Conservation (phyloP, 2,329 filamentous ascomycete species). For the Xylariales sp. region DNA sequence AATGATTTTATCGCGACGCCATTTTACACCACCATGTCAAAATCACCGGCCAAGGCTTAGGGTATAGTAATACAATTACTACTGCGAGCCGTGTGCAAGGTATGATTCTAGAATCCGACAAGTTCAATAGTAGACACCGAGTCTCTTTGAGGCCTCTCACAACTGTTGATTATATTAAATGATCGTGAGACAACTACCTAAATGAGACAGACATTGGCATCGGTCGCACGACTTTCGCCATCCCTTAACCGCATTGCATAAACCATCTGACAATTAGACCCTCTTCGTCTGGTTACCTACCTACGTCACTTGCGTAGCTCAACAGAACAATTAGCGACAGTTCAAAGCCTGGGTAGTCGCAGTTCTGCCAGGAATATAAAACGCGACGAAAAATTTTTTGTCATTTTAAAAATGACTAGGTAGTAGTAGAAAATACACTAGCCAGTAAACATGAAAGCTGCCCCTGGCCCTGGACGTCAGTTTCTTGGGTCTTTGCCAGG, state of each 20-base stretch:
- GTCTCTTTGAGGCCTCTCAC: not conserved
- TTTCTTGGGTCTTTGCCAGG: not conserved
- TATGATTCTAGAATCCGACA: not conserved
- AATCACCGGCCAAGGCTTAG: not conserved
- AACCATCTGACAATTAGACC: not conserved
- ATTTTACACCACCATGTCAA: constrained; percentile 1
- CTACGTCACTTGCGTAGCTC: not conserved
- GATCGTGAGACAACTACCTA: not conserved
- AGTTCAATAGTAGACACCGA: not conserved
- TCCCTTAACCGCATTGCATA: not conserved
- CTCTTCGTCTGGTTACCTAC: not conserved
- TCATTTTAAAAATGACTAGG: not conserved
- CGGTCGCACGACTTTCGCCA: not conserved
- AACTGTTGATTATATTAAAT: not conserved
- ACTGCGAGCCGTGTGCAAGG: not conserved
- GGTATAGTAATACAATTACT: not conserved
- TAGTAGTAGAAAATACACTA: too few species aligned
- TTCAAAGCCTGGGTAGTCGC: not conserved
- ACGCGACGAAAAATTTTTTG: not conserved
- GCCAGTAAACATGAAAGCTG: too few species aligned
- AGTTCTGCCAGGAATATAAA: too few species aligned
- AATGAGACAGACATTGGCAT: not conserved
- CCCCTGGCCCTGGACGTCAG: too few species aligned
- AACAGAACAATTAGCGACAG: not conserved
- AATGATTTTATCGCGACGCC: constrained; percentile 6